Conservation (phyloP, 495 filamentous ascomycete genomes). For the Penicillium ochrochloron region DNA sequence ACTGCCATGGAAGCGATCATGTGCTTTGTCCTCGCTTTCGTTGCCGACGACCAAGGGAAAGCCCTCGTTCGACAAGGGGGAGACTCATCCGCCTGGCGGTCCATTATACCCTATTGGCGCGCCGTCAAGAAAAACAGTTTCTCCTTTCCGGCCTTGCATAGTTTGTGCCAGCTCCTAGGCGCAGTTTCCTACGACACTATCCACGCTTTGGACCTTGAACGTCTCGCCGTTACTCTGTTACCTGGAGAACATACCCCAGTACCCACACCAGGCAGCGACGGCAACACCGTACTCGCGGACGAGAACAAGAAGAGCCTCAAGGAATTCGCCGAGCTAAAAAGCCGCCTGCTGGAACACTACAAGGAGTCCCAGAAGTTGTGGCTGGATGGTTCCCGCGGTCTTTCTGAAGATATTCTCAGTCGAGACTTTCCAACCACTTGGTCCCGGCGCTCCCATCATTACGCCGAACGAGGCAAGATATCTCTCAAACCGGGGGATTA, state of each 20-base stretch:
- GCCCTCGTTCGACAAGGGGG: slow-evolving; percentile 38
- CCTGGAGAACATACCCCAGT: slow-evolving; percentile 47
- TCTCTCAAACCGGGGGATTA: slow-evolving; percentile 46
- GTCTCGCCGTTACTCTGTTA: slow-evolving; percentile 43
- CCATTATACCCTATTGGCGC: slow-evolving; percentile 54
- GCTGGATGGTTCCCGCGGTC: slow-evolving; percentile 47
- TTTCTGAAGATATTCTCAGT: slow-evolving; percentile 49
- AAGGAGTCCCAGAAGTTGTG: slow-evolving; percentile 50
- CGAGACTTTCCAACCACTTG: slow-evolving; percentile 53
- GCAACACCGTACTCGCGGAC: slow-evolving; percentile 36
- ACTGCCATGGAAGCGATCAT: slow-evolving; percentile 54
- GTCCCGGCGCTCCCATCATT: slow-evolving; percentile 44
- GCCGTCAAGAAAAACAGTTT: slow-evolving; percentile 46
- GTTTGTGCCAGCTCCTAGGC: slow-evolving; percentile 50
- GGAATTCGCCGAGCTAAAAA: slow-evolving; percentile 47
- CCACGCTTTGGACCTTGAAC: slow-evolving; percentile 51
- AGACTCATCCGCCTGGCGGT: slow-evolving; percentile 52
- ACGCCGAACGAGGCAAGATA: slow-evolving; percentile 43
- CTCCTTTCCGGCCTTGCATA: slow-evolving; percentile 44
- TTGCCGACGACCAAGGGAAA: slow-evolving; percentile 50
- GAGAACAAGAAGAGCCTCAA: slow-evolving; percentile 43
- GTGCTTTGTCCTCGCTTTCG: slow-evolving; percentile 55
- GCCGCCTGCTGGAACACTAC: slow-evolving; percentile 44
- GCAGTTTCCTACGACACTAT: slow-evolving; percentile 54
- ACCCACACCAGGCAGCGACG: slow-evolving; percentile 46